phyloP scores from a whole-genome alignment of 371 early-diverging fungal genomes.

The Mortierella sp. region DNA sequence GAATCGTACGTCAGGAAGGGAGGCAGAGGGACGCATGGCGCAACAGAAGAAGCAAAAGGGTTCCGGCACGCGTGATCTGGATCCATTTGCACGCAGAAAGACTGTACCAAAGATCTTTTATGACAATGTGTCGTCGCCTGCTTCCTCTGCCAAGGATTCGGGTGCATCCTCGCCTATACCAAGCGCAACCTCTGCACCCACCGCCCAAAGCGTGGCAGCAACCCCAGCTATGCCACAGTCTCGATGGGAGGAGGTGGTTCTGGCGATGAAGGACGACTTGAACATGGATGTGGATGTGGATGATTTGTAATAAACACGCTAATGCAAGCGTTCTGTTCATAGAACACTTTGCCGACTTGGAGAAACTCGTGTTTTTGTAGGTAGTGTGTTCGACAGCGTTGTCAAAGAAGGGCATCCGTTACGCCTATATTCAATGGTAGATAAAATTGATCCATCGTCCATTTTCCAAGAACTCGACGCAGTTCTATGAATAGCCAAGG shows the following conservation, averaged over 20 bases:
- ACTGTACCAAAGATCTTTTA: conserved; percentile 37
- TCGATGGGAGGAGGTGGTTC: conserved; percentile 33
- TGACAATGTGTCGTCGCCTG: conserved; percentile 31
- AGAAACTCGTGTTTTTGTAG: too few relatives aligned
- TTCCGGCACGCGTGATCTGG: conserved; percentile 17
- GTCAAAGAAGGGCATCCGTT: too few relatives aligned
- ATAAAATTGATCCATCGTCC: too few relatives aligned
- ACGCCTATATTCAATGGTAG: too few relatives aligned
- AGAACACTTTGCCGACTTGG: too few relatives aligned
- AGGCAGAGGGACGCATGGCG: conserved; percentile 40
- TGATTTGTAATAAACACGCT: conserved; percentile 26
- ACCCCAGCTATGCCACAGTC: conserved; percentile 50
- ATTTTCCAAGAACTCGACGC: too few relatives aligned
- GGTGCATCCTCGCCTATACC: conserved; percentile 20
- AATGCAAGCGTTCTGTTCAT: too few relatives aligned
- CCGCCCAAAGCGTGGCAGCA: conserved; percentile 27
- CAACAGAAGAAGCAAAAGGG: conserved; percentile 22
- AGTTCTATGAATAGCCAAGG: too few relatives aligned
- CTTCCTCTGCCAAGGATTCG: conserved; percentile 24
- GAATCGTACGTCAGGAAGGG: conserved; percentile 35
- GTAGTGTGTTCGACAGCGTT: too few relatives aligned
- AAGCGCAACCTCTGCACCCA: conserved; percentile 5
- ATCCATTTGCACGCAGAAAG: conserved; percentile 55
- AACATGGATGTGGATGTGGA: conserved; percentile 43
- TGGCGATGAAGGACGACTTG: conserved; percentile 33